phyloP scores from a whole-genome alignment of 1,139 yeast genomes.

The Scheffersomyces stambukii region DNA sequence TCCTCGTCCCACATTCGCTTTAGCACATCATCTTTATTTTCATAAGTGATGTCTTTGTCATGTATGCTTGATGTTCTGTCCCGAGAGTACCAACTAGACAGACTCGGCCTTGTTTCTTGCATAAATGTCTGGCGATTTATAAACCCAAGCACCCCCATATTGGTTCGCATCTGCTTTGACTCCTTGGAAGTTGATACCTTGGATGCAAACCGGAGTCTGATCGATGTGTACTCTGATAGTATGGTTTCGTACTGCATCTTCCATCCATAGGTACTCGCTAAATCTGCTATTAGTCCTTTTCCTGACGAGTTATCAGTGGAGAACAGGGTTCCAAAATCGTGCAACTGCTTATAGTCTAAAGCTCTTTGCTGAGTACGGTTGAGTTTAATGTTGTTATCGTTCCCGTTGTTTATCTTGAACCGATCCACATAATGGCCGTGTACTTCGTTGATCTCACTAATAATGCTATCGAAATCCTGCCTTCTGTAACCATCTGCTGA shows the following conservation, averaged over 20 bases:
- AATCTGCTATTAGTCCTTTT: not conserved
- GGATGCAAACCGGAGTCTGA: conserved; percentile 34
- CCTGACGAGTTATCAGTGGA: not conserved
- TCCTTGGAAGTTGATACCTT: conserved; percentile 9
- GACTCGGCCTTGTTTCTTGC: not conserved
- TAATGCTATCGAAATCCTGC: conserved; percentile 16
- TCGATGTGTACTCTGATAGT: conserved; percentile 32
- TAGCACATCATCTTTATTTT: conserved; percentile 11
- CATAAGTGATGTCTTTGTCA: conserved; percentile 6
- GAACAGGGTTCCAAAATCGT: conserved; percentile 14
- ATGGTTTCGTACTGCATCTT: conserved; percentile 39
- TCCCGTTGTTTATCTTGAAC: conserved; percentile 11
- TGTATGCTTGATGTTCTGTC: too few relatives aligned
- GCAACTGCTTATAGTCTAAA: conserved; percentile 32
- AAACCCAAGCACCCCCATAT: conserved; percentile 18
- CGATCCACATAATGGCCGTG: conserved; percentile 29
- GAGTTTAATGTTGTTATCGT: conserved; percentile 10
- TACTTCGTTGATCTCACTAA: conserved; percentile 29
- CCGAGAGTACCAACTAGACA: too few relatives aligned
- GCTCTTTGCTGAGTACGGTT: conserved; percentile 35
- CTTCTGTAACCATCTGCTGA: not conserved
- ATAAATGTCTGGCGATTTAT: conserved; percentile 12
- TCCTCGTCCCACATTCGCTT: conserved; percentile 11
- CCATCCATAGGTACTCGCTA: conserved; percentile 15
- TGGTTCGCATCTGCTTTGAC: conserved; percentile 6